Conservation (phyloP, 1,139 yeast species). For the Taphrina betulina region DNA sequence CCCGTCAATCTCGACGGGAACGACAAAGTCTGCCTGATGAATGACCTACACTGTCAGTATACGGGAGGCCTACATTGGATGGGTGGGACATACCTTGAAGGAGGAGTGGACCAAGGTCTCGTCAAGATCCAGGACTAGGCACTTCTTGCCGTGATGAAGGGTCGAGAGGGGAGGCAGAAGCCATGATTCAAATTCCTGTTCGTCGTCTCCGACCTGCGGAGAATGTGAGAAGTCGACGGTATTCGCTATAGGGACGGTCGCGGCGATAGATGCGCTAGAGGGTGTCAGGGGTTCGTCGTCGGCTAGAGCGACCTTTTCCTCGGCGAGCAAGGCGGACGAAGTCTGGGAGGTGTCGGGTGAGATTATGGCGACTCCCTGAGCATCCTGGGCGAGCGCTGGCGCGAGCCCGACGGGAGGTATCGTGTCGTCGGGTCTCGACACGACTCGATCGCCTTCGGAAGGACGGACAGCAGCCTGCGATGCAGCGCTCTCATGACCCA, state of each 20-base stretch:
- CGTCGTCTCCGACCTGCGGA: background rate
- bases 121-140: constrained; percentile 86
- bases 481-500: too few species aligned
- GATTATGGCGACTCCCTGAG: background rate
- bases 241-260: constrained; percentile 5
- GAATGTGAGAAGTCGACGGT: background rate
- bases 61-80: background rate
- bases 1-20: constrained; percentile 86
- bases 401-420: background rate
- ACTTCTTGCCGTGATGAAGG: constrained; percentile 60
- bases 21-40: constrained; percentile 90
- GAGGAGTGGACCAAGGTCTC: constrained; percentile 96
- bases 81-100: constrained; percentile 53
- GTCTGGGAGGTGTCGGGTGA: background rate
- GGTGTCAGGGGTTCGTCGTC: constrained; percentile 21
- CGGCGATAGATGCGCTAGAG: constrained; percentile 13
- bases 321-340: background rate
- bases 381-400: constrained; percentile 6
- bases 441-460: too few species aligned
- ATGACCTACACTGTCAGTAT: constrained; percentile 50
- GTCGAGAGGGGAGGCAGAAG: constrained; percentile 59
- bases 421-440: too few species aligned
- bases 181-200: constrained; percentile 40
- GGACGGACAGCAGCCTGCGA: too few species aligned
- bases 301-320: constrained; percentile 18